Evolutionary conservation across 768 basidiomycete species (phyloP).

Genomic region (Strobilomyces dryophilus): DNA sequence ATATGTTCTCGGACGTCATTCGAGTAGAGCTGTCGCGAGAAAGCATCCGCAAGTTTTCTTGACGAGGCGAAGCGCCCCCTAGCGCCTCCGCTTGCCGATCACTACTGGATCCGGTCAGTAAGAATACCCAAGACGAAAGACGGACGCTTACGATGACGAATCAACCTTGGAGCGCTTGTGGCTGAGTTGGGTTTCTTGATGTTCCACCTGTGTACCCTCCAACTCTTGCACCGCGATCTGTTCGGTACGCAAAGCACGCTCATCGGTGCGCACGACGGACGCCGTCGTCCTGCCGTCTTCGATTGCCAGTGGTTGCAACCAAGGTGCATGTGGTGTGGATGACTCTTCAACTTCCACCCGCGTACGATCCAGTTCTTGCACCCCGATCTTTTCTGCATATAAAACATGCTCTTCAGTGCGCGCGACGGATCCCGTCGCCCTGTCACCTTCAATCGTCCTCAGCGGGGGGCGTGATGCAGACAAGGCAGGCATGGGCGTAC

Average conservation of each 20-base stretch:
- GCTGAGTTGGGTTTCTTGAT: not conserved
- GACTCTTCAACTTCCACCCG: not conserved
- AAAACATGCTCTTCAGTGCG: not conserved
- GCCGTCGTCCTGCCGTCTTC: not conserved
- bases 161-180: too few relatives aligned
- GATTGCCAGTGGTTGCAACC: not conserved
- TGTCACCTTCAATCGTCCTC: not conserved
- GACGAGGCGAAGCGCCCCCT: too few relatives aligned
- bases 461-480: not conserved
- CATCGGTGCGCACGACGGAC: not conserved
- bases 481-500: not conserved
- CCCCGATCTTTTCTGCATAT: too few relatives aligned
- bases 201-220: not conserved
- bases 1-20: too few relatives aligned
- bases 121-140: too few relatives aligned
- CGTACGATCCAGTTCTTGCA: not conserved
- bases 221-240: not conserved
- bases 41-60: too few relatives aligned
- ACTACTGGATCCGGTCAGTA: too few relatives aligned
- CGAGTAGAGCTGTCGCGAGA: too few relatives aligned
- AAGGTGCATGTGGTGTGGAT: not conserved
- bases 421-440: not conserved
- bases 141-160: too few relatives aligned
- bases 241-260: too few relatives aligned
- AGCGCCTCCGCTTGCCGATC: too few relatives aligned